Evolutionary conservation across 2,329 filamentous ascomycete species (phyloP).

Genomic region (Diaporthe caulivora): DNA sequence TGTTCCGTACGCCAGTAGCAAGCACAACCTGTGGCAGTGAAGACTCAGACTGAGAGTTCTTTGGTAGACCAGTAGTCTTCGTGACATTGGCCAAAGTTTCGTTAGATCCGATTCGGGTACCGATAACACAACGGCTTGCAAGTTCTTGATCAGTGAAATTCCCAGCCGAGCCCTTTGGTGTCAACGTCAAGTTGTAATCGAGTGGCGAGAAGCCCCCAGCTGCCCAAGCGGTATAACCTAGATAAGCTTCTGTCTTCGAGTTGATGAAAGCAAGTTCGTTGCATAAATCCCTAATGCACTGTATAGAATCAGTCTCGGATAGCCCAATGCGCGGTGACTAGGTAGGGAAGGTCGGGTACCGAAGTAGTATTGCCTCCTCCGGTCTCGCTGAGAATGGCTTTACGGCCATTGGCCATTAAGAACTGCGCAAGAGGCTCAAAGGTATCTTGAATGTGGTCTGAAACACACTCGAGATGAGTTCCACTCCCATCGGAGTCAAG

Average conservation of each 20-base stretch:
- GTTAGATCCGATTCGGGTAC: constrained; percentile 19
- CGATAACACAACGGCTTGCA: constrained; percentile 29
- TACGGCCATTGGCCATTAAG: constrained; percentile 59
- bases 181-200: constrained; percentile 57
- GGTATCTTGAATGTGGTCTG: constrained; percentile 60
- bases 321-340: background rate
- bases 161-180: constrained; percentile 48
- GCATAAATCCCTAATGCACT: constrained; percentile 60
- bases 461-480: constrained; percentile 61
- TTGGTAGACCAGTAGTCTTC: background rate
- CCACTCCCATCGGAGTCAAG: constrained; percentile 68
- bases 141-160: constrained; percentile 39
- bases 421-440: constrained; percentile 62
- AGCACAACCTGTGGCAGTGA: background rate
- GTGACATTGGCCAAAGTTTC: background rate
- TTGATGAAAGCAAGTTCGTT: constrained; percentile 60
- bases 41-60: background rate
- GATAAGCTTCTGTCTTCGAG: constrained; percentile 59
- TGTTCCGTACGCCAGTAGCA: background rate
- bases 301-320: background rate
- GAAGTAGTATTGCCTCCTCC: constrained; percentile 59
- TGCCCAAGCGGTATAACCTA: constrained; percentile 60
- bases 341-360: constrained; percentile 43
- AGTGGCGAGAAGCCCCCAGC: constrained; percentile 57
- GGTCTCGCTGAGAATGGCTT: constrained; percentile 66